These are phyloP conservation scores for Paramecium sexaurelia DNA, from an alignment of 73 alveolate species.

Conservation along the genomic window DNA sequence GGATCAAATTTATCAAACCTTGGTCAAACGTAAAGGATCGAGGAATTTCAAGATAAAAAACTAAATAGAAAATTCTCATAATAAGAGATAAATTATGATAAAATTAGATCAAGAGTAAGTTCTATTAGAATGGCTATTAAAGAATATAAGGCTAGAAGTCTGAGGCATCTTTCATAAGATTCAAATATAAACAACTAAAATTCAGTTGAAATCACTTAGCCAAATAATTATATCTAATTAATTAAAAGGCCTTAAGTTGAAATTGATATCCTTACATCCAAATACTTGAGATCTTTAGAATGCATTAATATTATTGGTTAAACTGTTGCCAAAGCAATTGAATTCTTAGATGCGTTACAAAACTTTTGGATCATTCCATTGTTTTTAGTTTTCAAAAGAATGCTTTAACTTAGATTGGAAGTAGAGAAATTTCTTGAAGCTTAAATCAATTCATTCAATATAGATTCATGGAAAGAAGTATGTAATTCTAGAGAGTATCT, in stretches of 20 bases:
- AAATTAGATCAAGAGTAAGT: background rate
- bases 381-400: slow-evolving; percentile 22
- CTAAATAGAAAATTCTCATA: background rate
- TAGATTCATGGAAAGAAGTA: slow-evolving; percentile 20
- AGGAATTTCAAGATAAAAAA: background rate
- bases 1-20: background rate
- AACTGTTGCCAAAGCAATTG: slow-evolving; percentile 27
- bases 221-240: slow-evolving; percentile 24
- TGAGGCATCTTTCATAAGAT: background rate
- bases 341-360: slow-evolving; percentile 27
- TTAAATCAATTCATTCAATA: background rate
- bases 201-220: background rate
- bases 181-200: background rate
- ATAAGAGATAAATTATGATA: background rate
- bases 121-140: background rate
- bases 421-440: background rate
- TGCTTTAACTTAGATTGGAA: slow-evolving; percentile 29
- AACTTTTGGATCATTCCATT: slow-evolving; percentile 52
- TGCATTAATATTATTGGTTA: slow-evolving; percentile 6
- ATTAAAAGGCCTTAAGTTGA: background rate
- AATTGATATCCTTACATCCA: background rate
- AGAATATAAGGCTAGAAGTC: background rate
- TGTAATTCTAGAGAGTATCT: background rate
- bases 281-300: background rate
- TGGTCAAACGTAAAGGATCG: background rate